phyloP scores from a whole-genome alignment of 2,329 filamentous ascomycete genomes.

The Epichloe gansuensis region DNA sequence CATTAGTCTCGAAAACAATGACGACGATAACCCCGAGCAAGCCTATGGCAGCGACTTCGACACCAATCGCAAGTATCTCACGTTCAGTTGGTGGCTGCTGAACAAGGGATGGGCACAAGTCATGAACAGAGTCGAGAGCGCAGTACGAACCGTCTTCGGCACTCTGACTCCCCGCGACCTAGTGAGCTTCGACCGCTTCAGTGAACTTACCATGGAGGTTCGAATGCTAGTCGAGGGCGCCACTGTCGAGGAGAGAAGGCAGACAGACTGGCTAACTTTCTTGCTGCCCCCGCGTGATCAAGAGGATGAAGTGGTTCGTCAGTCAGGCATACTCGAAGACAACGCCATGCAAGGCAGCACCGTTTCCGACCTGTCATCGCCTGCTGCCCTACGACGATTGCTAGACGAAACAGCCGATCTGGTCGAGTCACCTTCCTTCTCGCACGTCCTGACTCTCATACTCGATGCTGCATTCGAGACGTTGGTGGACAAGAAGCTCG shows the following conservation, averaged over 20 bases:
- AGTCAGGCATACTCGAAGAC: slow-evolving; percentile 64
- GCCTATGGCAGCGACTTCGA: slow-evolving; percentile 88
- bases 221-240: slow-evolving; percentile 71
- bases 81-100: slow-evolving; percentile 95
- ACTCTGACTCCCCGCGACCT: slow-evolving; percentile 78
- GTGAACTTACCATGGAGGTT: slow-evolving; percentile 69
- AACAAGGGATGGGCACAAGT: slow-evolving; percentile 81
- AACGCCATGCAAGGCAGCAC: slow-evolving; percentile 21
- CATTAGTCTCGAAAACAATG: slow-evolving; percentile 86
- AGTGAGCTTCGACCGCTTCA: slow-evolving; percentile 66
- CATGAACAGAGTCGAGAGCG: slow-evolving; percentile 67
- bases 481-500: slow-evolving; percentile 71
- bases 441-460: slow-evolving; percentile 70
- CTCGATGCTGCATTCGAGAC: slow-evolving; percentile 80
- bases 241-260: slow-evolving; percentile 25
- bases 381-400: slow-evolving; percentile 58
- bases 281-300: slow-evolving; percentile 67
- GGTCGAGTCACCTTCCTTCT: slow-evolving; percentile 85
- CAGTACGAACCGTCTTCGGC: slow-evolving; percentile 84
- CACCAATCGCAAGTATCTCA: slow-evolving; percentile 86
- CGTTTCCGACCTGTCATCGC: slow-evolving; percentile 33
- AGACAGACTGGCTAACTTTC: slow-evolving; percentile 63
- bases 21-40: slow-evolving; percentile 74
- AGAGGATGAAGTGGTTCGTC: slow-evolving; percentile 71
- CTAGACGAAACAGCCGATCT: slow-evolving; percentile 94